These are phyloP conservation scores for Blepharisma undulans DNA, from an alignment of 169 alveolate species.

Conservation along the genomic window DNA sequence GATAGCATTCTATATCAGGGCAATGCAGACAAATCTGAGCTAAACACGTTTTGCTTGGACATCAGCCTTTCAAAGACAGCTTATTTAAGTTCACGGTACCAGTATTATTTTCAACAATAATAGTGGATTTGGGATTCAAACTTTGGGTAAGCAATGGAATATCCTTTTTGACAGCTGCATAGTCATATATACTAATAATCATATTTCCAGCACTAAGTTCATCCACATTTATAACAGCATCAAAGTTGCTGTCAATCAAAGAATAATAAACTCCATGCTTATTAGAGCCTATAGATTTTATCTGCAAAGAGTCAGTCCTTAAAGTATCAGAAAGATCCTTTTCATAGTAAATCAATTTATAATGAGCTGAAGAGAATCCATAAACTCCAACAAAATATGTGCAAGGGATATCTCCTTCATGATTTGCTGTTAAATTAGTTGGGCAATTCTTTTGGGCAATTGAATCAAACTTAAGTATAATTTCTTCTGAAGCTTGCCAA, in stretches of 20 bases:
- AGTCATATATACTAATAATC: not conserved
- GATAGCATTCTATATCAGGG: not conserved
- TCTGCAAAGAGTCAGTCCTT: not conserved
- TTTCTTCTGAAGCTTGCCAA: not conserved
- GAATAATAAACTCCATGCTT: not conserved
- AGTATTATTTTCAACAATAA: not conserved
- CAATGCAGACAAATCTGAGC: not conserved
- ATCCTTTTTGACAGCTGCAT: not conserved
- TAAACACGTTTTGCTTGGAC: not conserved
- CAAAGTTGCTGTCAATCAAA: not conserved
- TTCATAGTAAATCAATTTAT: not conserved
- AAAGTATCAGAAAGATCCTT: not conserved
- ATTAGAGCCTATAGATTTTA: not conserved
- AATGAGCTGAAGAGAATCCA: not conserved
- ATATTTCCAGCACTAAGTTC: not conserved
- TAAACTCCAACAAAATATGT: not conserved
- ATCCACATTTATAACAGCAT: not conserved
- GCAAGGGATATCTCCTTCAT: not conserved
- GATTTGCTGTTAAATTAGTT: not conserved
- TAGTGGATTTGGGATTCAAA: not conserved
- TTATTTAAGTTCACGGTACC: not conserved
- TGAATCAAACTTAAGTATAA: not conserved
- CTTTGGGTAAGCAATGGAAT: not conserved
- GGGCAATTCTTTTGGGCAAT: not conserved
- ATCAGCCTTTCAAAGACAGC: not conserved